Evolutionary conservation across 208 protist species (phyloP), one percentile per base, ranked within the genome.

Genomic region (Angomonas deanei): DNA sequence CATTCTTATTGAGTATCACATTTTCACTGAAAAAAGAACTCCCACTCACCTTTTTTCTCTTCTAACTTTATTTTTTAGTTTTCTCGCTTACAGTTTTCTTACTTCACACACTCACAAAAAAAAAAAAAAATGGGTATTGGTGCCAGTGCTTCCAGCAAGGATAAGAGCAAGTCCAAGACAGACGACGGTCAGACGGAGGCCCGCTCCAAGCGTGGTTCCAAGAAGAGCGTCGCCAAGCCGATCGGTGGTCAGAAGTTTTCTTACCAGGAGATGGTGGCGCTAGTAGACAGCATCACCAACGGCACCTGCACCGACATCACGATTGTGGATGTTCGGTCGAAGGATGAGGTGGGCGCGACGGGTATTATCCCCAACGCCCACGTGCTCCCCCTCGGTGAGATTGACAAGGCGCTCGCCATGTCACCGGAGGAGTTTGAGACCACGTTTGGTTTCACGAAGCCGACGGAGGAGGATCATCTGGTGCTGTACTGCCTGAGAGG

Each of bases 401-500:
- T 92, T 21, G 72, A 82, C 50, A 19, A 36, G 1, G 82, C 80
- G 0, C 53, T 89, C 42, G 66, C 76, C 54, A 61, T 68, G 50
- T 57, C 70, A 4, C 65, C 62, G 1, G 75, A 77, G 21, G 73
- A 75, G 19, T 92, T 89, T 46, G 13, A 70, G 66, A 46, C 48
- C 32, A 52, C 68, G 47, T 87, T 83, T 59, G 60, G 23, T 6
- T 34, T 39, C 10, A 26, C 69, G 1, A 87, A 89, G 68, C 82
- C 85, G 2, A 50, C 23, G 3, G 28, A 63, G 26, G 19, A 46
- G 10, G 82, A 92, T 38, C 77, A 69, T 56, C 26, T 92, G n/a
- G 80, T 92, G 5, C 75, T 77, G 19, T 92, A 89, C 69, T 92
- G 85, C 68, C 58, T 83, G 28, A 50, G 46, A 23, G 85, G 85